Conservation (phyloP, 352 stramenopile species). For the Phytophthora citrophthora region DNA sequence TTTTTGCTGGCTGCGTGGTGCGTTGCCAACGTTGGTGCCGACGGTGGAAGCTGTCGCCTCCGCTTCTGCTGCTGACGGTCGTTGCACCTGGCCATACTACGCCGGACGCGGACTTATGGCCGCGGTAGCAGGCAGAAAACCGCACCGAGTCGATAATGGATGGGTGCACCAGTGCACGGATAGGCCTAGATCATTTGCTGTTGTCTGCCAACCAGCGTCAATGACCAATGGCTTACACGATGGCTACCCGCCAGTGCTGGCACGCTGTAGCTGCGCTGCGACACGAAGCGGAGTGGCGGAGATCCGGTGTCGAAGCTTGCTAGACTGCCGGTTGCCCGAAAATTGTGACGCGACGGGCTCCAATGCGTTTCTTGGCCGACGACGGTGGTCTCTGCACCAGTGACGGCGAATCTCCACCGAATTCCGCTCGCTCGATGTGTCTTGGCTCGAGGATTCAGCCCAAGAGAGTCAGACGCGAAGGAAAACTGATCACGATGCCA, state of each 20-base stretch:
- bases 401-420: constrained; percentile 21
- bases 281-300: constrained; percentile 23
- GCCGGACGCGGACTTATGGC: no score
- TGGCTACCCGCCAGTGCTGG: constrained; percentile 17
- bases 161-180: constrained; percentile 29
- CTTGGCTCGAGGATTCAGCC: constrained; percentile 19
- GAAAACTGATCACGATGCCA: constrained; percentile 37
- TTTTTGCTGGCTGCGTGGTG: constrained; percentile 7
- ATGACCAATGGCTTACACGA: constrained; percentile 2
- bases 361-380: constrained; percentile 28
- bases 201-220: constrained; percentile 13
- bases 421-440: constrained; percentile 25
- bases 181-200: constrained; percentile 11
- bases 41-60: neutral
- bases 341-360: constrained; percentile 32
- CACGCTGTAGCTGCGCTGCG: constrained; percentile 15
- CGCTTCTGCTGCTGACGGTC: constrained; percentile 3
- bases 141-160: constrained; percentile 13
- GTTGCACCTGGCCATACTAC: constrained; percentile 18
- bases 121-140: constrained; percentile 1
- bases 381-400: constrained; percentile 25
- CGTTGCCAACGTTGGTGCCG: constrained; percentile 1
- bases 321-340: constrained; percentile 23
- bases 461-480: constrained; percentile 13
- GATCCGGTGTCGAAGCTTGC: constrained; percentile 19